A percentile compares a stretch with the other conserved stretches of the same genome.
Conservation (phyloP, 2,329 filamentous ascomycete genomes). For the Arachnopeziza araneosa region DNA sequence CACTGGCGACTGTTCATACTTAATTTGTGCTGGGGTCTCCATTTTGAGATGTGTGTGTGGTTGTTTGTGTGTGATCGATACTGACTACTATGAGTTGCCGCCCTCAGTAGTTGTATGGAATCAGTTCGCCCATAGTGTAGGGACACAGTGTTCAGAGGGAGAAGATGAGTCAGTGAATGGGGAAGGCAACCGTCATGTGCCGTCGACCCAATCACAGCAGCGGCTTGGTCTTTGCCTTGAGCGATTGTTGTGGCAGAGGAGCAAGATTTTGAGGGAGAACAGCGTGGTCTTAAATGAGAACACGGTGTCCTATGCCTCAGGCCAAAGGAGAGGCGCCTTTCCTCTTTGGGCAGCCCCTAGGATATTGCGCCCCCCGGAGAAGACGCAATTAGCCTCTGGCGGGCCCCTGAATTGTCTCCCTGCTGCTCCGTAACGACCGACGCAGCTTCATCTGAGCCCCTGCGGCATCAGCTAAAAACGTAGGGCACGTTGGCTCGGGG, state of each 20-base stretch:
- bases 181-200: neutral
- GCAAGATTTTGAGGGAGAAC: neutral
- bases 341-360: neutral
- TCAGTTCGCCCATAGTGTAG: neutral
- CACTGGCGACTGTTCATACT: constrained; percentile 30
- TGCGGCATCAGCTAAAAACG: too few species aligned
- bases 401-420: neutral
- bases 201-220: neutral
- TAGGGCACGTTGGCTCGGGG: too few species aligned
- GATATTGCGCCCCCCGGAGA: neutral
- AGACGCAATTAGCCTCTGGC: too few species aligned
- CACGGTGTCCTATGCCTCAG: neutral
- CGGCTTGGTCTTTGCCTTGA: neutral
- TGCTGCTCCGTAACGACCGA: neutral
- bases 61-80: neutral
- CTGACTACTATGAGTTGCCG: neutral
- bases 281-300: neutral
- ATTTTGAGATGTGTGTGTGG: neutral
- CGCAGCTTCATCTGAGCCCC: neutral
- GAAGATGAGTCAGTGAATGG: neutral
- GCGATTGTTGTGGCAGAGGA: neutral
- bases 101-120: neutral
- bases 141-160: neutral
- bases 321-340: neutral
- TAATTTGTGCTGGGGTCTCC: constrained; percentile 24